Evolutionary conservation across 2,329 filamentous ascomycete species (phyloP).

Genomic region (Colletotrichum sp.): DNA sequence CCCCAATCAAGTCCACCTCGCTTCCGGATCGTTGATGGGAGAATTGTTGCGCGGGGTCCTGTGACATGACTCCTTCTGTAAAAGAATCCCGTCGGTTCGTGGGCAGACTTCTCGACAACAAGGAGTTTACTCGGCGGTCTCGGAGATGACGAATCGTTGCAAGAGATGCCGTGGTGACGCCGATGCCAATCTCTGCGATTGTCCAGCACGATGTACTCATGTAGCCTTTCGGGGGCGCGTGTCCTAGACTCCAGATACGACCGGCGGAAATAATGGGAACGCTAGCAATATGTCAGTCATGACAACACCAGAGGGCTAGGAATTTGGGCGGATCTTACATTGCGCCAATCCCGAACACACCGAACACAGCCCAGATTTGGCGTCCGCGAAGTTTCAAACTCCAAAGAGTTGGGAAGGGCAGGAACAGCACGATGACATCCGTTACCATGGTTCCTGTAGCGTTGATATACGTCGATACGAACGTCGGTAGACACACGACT

Average conservation of each 20-base stretch:
- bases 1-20: not conserved
- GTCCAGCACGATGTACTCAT: constrained; percentile 4
- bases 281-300: not conserved
- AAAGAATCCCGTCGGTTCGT: not conserved
- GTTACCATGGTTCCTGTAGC: not conserved
- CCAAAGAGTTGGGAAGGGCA: constrained; percentile 8
- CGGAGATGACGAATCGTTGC: not conserved
- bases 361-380: not conserved
- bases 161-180: not conserved
- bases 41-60: not conserved
- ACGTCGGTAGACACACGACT: not conserved
- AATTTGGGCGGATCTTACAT: not conserved
- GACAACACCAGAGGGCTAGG: not conserved
- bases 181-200: not conserved
- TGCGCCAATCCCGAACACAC: not conserved
- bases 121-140: not conserved
- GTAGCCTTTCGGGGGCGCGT: not conserved
- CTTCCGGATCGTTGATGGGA: not conserved
- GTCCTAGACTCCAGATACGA: not conserved
- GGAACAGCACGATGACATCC: constrained; percentile 6
- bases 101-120: not conserved
- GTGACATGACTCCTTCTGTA: not conserved
- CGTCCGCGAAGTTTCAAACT: not conserved
- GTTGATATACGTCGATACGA: not conserved
- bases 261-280: not conserved